Base-by-base conservation (phyloP, 768 basidiomycete species). In the Termitomyces sp. region DNA sequence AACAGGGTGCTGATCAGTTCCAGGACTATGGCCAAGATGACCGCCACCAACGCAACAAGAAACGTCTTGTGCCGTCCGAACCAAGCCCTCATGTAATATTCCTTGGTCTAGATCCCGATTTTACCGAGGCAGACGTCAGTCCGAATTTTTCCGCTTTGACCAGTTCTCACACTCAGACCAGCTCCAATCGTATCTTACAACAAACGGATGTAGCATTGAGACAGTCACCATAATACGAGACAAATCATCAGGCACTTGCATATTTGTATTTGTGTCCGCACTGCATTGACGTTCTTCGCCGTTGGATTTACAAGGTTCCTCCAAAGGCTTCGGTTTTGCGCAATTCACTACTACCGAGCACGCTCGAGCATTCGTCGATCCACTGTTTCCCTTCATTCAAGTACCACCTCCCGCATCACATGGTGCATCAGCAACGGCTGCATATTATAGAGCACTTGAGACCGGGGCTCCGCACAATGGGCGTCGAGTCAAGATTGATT, bases 301-400 rank as follows among this genome's bases (percentile, higher is more conserved):
- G 60, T 84, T 84, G 75, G 78, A 81, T 83, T 83, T 84, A 75
- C 73, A 86, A 94, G 92, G 92, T 86, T 75, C 81, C 61, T 95
- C 95, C 55, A 96, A 96, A 74, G 90, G 92, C 68, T 98, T 98
- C 69, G 97, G 94, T 58, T 99, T 99, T 72, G 95, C 93, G 65
- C 91, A 94, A 74, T 99, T 99, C 71, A 75, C 87, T 43, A 86
- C 79, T 63, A 79, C 88, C 56, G 91, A 92, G 64, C 91, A 92
- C 57, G 95, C 97, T 20, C 85, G 88, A 54, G 85, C 89, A 13
- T 98, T 98, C 69, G 87, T 99, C 69, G 87, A 92, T 62, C 89
- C 92, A 39, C 81, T 88, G 50, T 97, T 90, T 68, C 96, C 94
- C 2, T 93, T 93, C 71, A 83, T 98, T 27, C 85, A 91, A 74